Conservation (phyloP, 306 rosid species). For the Carpinus viminea region DNA sequence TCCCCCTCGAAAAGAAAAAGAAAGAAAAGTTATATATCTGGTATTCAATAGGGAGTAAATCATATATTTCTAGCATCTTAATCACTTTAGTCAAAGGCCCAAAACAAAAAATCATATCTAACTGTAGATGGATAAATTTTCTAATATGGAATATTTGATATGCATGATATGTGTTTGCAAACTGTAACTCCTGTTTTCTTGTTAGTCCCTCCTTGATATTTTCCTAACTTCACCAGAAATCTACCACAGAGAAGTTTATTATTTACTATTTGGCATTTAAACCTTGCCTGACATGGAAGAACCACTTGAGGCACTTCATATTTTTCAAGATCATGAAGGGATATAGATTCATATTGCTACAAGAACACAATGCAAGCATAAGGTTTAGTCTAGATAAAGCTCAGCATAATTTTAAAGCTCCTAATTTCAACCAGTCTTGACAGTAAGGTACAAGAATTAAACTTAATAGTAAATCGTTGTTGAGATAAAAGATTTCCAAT, state of each 20-base stretch:
- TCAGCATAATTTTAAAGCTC: neutral
- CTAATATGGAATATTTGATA: neutral
- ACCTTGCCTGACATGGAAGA: neutral
- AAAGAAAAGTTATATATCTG: neutral
- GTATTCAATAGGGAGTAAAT: neutral
- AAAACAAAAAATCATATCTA: neutral
- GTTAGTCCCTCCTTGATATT: neutral
- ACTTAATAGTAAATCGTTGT: constrained; percentile 19
- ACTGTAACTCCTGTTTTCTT: neutral
- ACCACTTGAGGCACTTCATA: neutral
- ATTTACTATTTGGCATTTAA: neutral
- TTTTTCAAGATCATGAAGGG: neutral
- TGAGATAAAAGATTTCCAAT: constrained; percentile 4
- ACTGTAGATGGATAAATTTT: neutral
- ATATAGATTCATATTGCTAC: neutral
- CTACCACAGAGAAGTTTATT: neutral
- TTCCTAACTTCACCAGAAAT: neutral
- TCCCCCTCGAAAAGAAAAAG: neutral
- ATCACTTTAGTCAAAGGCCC: neutral
- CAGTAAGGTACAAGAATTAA: constrained; percentile 6
- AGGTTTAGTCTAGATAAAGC: neutral
- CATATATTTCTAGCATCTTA: neutral
- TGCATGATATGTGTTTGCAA: neutral
- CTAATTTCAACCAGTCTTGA: constrained; percentile 3
- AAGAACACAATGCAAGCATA: neutral